Evolutionary conservation across 768 basidiomycete species (phyloP).

Genomic region (Russula griseocarnosa): DNA sequence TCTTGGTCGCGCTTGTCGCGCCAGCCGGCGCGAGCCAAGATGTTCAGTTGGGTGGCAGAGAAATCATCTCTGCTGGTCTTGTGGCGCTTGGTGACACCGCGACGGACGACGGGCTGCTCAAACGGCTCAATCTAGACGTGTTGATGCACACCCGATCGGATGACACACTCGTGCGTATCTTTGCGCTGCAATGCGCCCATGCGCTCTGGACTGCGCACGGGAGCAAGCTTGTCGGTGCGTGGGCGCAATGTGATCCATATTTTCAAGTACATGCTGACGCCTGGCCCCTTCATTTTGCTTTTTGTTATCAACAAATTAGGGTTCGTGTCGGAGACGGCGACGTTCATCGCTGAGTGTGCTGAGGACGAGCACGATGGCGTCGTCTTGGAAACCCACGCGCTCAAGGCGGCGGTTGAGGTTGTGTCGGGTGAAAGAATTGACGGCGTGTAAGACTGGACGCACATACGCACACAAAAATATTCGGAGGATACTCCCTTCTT

Average conservation of each 20-base stretch:
- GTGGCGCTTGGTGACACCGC: constrained; percentile 52
- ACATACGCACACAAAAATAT: not conserved
- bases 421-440: constrained; percentile 48
- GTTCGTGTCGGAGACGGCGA: constrained; percentile 74
- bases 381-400: constrained; percentile 58
- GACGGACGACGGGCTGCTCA: constrained; percentile 60
- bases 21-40: not conserved
- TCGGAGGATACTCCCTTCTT: not conserved
- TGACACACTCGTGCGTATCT: constrained; percentile 60
- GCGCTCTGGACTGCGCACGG: constrained; percentile 77
- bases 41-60: not conserved
- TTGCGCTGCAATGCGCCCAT: constrained; percentile 63
- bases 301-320: constrained; percentile 39
- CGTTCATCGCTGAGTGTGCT: constrained; percentile 81
- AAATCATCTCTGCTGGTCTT: constrained; percentile 48
- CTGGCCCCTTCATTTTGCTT: not conserved
- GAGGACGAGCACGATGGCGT: constrained; percentile 88
- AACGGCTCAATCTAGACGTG: constrained; percentile 74
- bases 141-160: constrained; percentile 91
- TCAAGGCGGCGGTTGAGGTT: constrained; percentile 69
- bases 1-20: constrained; percentile 17
- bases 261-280: not conserved
- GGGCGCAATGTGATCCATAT: not conserved
- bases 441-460: constrained; percentile 2
- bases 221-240: constrained; percentile 66